A percentile compares a stretch with the other conserved stretches of the same genome.
These are phyloP conservation scores for Kazachstania taianensis DNA, from an alignment of 805 yeast species.

Conservation along the genomic window DNA sequence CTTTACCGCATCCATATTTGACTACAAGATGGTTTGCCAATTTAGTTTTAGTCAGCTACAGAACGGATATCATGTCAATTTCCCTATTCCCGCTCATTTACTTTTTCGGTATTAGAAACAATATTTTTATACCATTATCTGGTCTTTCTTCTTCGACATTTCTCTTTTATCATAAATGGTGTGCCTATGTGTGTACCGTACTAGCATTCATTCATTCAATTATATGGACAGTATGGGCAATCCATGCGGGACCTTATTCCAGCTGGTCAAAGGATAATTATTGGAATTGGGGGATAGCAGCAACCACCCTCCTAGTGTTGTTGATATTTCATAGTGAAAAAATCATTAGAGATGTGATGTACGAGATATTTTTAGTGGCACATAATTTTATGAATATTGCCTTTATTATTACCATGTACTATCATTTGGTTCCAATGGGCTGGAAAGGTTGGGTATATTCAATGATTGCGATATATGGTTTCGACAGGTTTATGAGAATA, in stretches of 20 bases:
- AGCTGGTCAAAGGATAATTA: slow-evolving; percentile 38
- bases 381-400: slow-evolving; percentile 49
- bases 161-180: slow-evolving; percentile 56
- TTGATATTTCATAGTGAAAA: slow-evolving; percentile 42
- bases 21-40: slow-evolving; percentile 27
- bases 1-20: slow-evolving; percentile 32
- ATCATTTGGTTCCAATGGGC: slow-evolving; percentile 44
- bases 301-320: slow-evolving; percentile 34
- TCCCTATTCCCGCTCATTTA: slow-evolving; percentile 48
- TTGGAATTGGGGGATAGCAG: slow-evolving; percentile 40
- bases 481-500: slow-evolving; percentile 42
- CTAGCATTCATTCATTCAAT: slow-evolving; percentile 46
- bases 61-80: slow-evolving; percentile 42
- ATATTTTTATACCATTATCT: slow-evolving; percentile 49
- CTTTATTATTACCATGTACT: slow-evolving; percentile 47
- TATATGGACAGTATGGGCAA: slow-evolving; percentile 42
- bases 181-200: slow-evolving; percentile 42
- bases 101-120: slow-evolving; percentile 65
- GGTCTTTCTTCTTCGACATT: slow-evolving; percentile 56
- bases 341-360: slow-evolving; percentile 40
- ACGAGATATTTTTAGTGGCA: slow-evolving; percentile 50
- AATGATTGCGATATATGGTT: slow-evolving; percentile 37
- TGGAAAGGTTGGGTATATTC: slow-evolving; percentile 44
- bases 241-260: slow-evolving; percentile 33
- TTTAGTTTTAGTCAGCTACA: slow-evolving; percentile 38